Percentiles rank a stretch among this genome's conserved stretches.
Conservation (phyloP, 2,329 filamentous ascomycete genomes). For the Fusarium nematophilum region DNA sequence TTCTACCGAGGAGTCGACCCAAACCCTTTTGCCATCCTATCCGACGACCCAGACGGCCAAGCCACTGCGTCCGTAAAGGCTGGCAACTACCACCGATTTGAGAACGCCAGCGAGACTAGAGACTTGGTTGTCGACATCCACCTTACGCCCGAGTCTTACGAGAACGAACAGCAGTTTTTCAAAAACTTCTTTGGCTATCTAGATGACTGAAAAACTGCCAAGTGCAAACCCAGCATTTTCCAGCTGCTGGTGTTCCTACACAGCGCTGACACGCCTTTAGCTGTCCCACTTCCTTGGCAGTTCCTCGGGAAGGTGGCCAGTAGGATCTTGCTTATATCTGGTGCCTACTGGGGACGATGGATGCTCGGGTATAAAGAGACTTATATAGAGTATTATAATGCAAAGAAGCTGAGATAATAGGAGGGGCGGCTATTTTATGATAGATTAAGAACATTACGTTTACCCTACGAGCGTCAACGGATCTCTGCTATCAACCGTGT, state of each 20-base stretch:
- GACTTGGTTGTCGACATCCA: slow-evolving; percentile 8
- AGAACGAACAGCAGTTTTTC: slow-evolving; percentile 10
- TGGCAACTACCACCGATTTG: slow-evolving; percentile 3
- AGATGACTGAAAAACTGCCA: neutral
- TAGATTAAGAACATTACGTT: no score
- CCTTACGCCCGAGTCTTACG: slow-evolving; percentile 4
- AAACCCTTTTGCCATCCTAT: neutral
- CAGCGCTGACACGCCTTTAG: slow-evolving; percentile 3
- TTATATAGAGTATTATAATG: slow-evolving; percentile 6
- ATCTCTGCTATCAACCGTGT: no score
- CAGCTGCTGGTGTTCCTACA: slow-evolving; percentile 8
- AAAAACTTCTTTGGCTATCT: slow-evolving; percentile 17
- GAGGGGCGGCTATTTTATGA: no score
- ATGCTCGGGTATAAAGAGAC: neutral
- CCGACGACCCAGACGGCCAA: neutral
- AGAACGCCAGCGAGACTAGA: slow-evolving; percentile 2
- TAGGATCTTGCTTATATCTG: neutral
- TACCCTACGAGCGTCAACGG: no score
- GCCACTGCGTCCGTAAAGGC: slow-evolving; percentile 5
- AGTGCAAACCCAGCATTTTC: slow-evolving; percentile 1
- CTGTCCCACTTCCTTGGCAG: neutral
- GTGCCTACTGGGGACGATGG: neutral
- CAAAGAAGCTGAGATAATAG: neutral
- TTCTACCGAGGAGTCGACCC: slow-evolving; percentile 2
- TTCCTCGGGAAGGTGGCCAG: neutral